Base-by-base conservation (phyloP, 805 yeast genomes). In the Zygotorulaspora chibaensis region DNA sequence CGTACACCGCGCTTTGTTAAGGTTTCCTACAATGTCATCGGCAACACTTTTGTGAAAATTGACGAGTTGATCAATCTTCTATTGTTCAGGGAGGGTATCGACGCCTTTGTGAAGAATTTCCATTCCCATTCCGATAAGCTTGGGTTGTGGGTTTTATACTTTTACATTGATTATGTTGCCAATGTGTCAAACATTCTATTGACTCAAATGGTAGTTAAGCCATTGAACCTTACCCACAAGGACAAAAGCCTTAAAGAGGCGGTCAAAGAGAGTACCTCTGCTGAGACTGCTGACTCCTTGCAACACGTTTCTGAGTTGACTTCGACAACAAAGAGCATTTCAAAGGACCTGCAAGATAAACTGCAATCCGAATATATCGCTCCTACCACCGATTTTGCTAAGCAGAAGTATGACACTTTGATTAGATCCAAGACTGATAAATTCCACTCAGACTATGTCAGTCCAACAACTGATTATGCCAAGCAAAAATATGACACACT, bases 31-130 rank as follows among this genome's bases (percentile, higher is more conserved):
- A 53, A 56, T 33, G 28, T 39, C 16, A 31, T 50, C 9, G 45
- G 44, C 29, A 53, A 47, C 17, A 26, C 46, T 6, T n/a, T 43
- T 16, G 34, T 35, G 45, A 52, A 46, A 35, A 3, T 56, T 27
- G 68, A 64, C 40, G 57, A 55, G 37, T 26, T 60, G 23, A 41
- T 63, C 38, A 60, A 62, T 28, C 20, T 56, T 8, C 42, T 63
- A 25, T 47, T 63, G n/a, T 45, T 64, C 36, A 54, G 61, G 20
- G 66, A 62, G 43, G 67, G 67, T 43, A 39, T 64, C 7, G 61
- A 61, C 48, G 54, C 50, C 34, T 54, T 63, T 27, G 8, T 56
- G 16, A 38, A 42, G n/a, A 47, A 51, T 26, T 56, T 47, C 38
- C 38, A 42, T 10, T 34, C 35, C 10, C 62, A 62, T 31, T 41